phyloP scores from a whole-genome alignment of 2,329 filamentous ascomycete species.

The Hypocrella siamensis region DNA sequence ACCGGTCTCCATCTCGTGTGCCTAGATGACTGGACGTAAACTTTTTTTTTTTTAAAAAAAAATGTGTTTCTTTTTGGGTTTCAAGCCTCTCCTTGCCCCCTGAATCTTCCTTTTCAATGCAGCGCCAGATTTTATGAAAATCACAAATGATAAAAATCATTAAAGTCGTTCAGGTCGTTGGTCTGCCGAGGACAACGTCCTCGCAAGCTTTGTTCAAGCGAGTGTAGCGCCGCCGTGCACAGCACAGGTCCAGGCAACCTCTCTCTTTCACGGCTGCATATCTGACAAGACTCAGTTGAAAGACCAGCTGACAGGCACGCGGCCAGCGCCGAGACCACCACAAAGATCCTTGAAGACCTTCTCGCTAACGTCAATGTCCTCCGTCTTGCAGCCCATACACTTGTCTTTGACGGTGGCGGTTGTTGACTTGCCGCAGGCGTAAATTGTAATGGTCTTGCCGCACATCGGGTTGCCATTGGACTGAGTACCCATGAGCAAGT shows the following conservation, averaged over 20 bases:
- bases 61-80: no score
- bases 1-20: no score
- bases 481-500: slow-evolving; percentile 42
- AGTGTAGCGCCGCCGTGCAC: slow-evolving; percentile 4
- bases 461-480: slow-evolving; percentile 59
- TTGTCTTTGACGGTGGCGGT: slow-evolving; percentile 54
- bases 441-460: slow-evolving; percentile 51
- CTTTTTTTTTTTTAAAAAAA: no score
- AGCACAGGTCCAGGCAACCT: slow-evolving; percentile 3
- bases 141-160: neutral
- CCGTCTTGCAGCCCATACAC: slow-evolving; percentile 49
- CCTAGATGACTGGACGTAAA: no score
- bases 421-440: slow-evolving; percentile 38
- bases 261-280: neutral
- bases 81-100: no score
- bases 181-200: no score
- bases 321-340: slow-evolving; percentile 26
- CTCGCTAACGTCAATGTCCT: slow-evolving; percentile 44
- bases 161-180: slow-evolving; percentile 3
- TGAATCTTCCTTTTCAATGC: no score
- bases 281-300: slow-evolving; percentile 20
- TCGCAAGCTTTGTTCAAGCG: no score
- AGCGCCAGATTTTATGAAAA: no score
- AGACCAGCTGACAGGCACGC: slow-evolving; percentile 26
- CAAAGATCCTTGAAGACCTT: slow-evolving; percentile 39